phyloP scores from a whole-genome alignment of 73 alveolate genomes.

The Paramecium biaurelia region DNA sequence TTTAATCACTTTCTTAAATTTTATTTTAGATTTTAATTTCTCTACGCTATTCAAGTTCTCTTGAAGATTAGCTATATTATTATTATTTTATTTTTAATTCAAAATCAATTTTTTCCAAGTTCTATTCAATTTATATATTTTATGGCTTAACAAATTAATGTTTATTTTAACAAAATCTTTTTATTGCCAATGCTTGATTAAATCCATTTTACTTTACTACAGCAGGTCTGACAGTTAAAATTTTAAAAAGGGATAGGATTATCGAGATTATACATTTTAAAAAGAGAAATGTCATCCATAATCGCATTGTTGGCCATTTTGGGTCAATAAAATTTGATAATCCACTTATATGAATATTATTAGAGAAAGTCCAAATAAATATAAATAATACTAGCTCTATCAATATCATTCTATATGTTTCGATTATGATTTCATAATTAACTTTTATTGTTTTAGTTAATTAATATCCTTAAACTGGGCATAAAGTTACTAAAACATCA shows the following conservation, averaged over 20 bases:
- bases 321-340: neutral
- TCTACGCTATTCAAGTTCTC: neutral
- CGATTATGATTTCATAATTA: neutral
- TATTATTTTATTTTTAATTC: neutral
- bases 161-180: neutral
- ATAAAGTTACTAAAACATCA: conserved; percentile 1
- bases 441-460: neutral
- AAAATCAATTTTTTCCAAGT: neutral
- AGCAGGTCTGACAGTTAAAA: conserved; percentile 33
- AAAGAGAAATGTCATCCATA: neutral
- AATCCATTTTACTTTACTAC: conserved; percentile 19
- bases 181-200: conserved; percentile 27
- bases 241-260: neutral
- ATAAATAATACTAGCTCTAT: neutral
- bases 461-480: conserved; percentile 7
- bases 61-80: neutral
- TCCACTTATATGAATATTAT: neutral
- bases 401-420: neutral
- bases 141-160: conserved; percentile 1
- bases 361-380: neutral
- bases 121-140: neutral
- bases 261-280: neutral
- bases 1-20: neutral
- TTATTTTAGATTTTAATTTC: neutral
- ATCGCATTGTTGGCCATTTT: neutral